These are phyloP conservation scores for Alternaria burnsii DNA, from an alignment of 2,329 filamentous ascomycete genomes.

Conservation along the genomic window DNA sequence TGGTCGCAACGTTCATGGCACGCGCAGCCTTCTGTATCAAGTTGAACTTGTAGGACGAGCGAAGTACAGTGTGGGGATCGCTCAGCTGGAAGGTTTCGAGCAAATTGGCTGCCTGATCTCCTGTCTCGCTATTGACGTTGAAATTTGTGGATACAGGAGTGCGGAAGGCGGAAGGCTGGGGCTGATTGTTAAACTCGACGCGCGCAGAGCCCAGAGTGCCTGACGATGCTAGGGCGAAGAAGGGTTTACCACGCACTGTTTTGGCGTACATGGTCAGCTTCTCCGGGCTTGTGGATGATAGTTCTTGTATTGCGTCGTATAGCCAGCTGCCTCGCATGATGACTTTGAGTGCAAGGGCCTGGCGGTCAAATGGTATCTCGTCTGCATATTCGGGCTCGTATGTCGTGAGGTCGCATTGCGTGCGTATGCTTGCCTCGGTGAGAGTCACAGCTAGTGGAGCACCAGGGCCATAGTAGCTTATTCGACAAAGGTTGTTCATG, in stretches of 20 bases:
- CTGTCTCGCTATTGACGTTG: slow-evolving; percentile 8
- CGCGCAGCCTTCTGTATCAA: slow-evolving; percentile 84
- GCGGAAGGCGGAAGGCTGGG: slow-evolving; percentile 34
- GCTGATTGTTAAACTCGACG: slow-evolving; percentile 65
- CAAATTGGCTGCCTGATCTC: slow-evolving; percentile 50
- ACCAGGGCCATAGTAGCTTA: slow-evolving; percentile 78
- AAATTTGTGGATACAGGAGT: slow-evolving; percentile 25
- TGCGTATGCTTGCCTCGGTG: slow-evolving; percentile 77
- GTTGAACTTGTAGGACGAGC: slow-evolving; percentile 82
- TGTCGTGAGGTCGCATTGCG: slow-evolving; percentile 85
- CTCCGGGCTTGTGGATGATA: slow-evolving; percentile 73
- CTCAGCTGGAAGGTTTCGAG: slow-evolving; percentile 77
- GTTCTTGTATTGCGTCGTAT: slow-evolving; percentile 75
- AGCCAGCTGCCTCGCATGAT: slow-evolving; percentile 86
- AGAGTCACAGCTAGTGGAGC: slow-evolving; percentile 84
- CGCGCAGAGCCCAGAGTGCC: slow-evolving; percentile 67
- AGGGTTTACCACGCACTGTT: slow-evolving; percentile 58
- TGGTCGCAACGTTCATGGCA: slow-evolving; percentile 92
- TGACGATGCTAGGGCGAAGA: slow-evolving; percentile 75
- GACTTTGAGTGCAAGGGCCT: slow-evolving; percentile 85
- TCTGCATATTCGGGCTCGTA: slow-evolving; percentile 74
- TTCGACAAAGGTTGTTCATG: slow-evolving; percentile 83
- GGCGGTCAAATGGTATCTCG: slow-evolving; percentile 87
- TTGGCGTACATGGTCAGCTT: slow-evolving; percentile 68
- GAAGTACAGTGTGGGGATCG: slow-evolving; percentile 33